A percentile compares a stretch with the other conserved stretches of the same genome.
These are phyloP conservation scores for Catunica adiposa DNA, from an alignment of 2,329 filamentous ascomycete species.

Conservation along the genomic window DNA sequence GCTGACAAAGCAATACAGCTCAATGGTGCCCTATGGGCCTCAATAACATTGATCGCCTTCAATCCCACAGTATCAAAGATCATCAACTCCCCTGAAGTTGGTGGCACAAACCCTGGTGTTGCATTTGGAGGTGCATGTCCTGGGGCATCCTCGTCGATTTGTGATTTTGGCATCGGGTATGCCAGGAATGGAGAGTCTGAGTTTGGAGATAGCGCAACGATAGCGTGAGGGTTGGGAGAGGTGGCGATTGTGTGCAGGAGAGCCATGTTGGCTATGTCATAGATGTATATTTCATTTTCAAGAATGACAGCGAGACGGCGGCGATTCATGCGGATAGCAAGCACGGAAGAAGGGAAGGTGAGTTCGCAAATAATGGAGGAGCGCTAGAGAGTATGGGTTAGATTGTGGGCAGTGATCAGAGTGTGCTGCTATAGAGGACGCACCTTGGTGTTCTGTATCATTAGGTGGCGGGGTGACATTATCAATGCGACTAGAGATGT, in stretches of 20 bases:
- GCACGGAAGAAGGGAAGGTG: slow-evolving; percentile 90
- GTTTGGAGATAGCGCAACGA: slow-evolving; percentile 82
- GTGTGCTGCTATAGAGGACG: slow-evolving; percentile 16
- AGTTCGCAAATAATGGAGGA: slow-evolving; percentile 89
- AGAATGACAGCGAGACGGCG: slow-evolving; percentile 86
- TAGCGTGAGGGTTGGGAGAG: slow-evolving; percentile 79
- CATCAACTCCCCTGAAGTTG: slow-evolving; percentile 80
- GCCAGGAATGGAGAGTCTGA: slow-evolving; percentile 93
- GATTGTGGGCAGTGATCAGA: neutral
- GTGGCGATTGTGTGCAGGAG: slow-evolving; percentile 84
- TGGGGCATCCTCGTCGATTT: slow-evolving; percentile 47
- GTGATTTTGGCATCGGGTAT: slow-evolving; percentile 68
- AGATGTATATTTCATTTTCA: slow-evolving; percentile 93
- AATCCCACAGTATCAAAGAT: slow-evolving; percentile 81
- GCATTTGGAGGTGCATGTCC: slow-evolving; percentile 60
- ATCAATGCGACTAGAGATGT: slow-evolving; percentile 91
- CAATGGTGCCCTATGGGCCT: slow-evolving; percentile 82
- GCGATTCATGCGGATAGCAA: slow-evolving; percentile 84
- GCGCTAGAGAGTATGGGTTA: slow-evolving; percentile 25
- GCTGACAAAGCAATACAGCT: slow-evolving; percentile 84
- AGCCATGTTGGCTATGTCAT: slow-evolving; percentile 98
- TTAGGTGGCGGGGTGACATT: slow-evolving; percentile 74
- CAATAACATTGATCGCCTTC: slow-evolving; percentile 87
- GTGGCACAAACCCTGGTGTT: slow-evolving; percentile 53
- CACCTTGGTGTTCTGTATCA: slow-evolving; percentile 96